phyloP scores from a whole-genome alignment of 106 monocot genomes.

The Dendrobium catenatum region DNA sequence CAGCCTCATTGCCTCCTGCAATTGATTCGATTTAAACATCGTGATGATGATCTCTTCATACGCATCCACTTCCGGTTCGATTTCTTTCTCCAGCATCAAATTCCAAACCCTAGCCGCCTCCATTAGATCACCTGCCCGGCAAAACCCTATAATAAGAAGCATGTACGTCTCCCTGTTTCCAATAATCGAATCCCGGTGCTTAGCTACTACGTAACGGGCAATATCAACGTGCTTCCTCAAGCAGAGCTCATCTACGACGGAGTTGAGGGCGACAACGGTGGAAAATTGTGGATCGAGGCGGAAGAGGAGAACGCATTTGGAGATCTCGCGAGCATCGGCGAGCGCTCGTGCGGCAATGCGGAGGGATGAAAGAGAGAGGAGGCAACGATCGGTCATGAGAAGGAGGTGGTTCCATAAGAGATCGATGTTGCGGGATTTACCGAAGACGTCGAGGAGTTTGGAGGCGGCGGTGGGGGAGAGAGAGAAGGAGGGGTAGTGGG shows the following conservation, averaged over 20 bases:
- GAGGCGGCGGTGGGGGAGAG: conserved; percentile 50
- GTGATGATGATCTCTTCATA: conserved; percentile 57
- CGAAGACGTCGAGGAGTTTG: conserved; percentile 50
- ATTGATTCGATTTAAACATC: conserved; percentile 54
- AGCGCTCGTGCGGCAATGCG: conserved; percentile 29
- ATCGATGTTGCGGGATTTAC: conserved; percentile 42
- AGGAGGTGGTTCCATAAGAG: conserved; percentile 44
- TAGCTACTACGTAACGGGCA: conserved; percentile 26
- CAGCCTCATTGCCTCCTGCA: conserved; percentile 51
- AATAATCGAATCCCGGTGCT: conserved; percentile 16
- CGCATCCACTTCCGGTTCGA: conserved; percentile 44
- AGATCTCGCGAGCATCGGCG: conserved; percentile 49
- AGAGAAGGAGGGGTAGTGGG: conserved; percentile 25
- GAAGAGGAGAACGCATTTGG: conserved; percentile 32
- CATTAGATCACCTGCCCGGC: conserved; percentile 39
- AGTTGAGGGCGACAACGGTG: conserved; percentile 25
- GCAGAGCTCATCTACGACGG: conserved; percentile 35
- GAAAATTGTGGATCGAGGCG: conserved; percentile 11
- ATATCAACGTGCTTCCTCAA: conserved; percentile 33
- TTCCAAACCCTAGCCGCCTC: conserved; percentile 71
- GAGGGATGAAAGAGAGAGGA: conserved; percentile 1
- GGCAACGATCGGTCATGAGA: conserved; percentile 6
- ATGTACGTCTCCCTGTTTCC: conserved; percentile 35
- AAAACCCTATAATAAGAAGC: conserved; percentile 52
- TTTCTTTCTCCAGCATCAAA: conserved; percentile 27